phyloP scores from a whole-genome alignment of 2,329 filamentous ascomycete genomes.

The Exserohilum turcica region DNA sequence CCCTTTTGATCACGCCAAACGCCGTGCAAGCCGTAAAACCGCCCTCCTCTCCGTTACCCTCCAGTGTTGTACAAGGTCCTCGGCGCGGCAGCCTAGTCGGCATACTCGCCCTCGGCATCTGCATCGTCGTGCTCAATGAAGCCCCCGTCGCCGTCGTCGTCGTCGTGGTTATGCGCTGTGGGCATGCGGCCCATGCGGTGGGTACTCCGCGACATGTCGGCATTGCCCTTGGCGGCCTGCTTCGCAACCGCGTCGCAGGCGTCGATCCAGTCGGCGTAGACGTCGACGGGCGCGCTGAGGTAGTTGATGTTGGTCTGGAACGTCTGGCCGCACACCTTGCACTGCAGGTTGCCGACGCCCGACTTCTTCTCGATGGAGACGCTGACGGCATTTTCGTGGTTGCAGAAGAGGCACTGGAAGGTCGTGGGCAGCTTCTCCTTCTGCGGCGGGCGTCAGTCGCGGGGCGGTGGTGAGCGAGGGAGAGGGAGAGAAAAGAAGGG shows the following conservation, averaged over 20 bases:
- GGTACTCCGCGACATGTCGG: constrained; percentile 30
- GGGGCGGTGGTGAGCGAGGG: no score
- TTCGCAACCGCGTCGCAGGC: constrained; percentile 79
- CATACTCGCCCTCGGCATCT: constrained; percentile 48
- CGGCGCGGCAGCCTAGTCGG: constrained; percentile 16
- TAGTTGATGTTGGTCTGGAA: constrained; percentile 95
- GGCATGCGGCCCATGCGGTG: constrained; percentile 35
- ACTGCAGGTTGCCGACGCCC: constrained; percentile 81
- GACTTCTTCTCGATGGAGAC: constrained; percentile 94
- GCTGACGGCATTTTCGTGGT: constrained; percentile 89
- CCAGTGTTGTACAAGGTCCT: constrained; percentile 21
- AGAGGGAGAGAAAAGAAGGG: neutral
- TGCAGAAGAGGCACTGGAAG: constrained; percentile 99
- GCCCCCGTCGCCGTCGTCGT: constrained; percentile 42
- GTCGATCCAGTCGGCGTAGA: constrained; percentile 98
- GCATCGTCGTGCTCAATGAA: constrained; percentile 48
- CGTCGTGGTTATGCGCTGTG: constrained; percentile 22
- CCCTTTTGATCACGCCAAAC: constrained; percentile 29
- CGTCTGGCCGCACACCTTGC: constrained; percentile 90
- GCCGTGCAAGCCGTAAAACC: constrained; percentile 26
- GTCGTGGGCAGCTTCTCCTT: constrained; percentile 74
- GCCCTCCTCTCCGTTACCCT: constrained; percentile 9
- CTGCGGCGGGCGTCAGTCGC: constrained; percentile 29
- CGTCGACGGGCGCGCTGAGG: constrained; percentile 87
- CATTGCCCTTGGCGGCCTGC: constrained; percentile 55